These are phyloP conservation scores for Ormosia emarginata DNA, from an alignment of 306 rosid genomes.

Conservation along the genomic window DNA sequence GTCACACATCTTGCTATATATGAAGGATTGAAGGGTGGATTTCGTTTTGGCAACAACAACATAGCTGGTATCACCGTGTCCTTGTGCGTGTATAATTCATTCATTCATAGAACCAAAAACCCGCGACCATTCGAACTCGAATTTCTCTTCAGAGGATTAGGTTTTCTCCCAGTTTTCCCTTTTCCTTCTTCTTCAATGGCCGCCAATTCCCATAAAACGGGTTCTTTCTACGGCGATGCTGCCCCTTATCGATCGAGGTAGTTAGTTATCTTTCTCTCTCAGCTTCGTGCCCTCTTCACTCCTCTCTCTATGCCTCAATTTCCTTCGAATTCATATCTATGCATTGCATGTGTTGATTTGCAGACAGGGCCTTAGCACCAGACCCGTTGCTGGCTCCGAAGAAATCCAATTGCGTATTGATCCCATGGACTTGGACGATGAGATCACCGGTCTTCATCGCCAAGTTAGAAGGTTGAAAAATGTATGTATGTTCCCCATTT, in stretches of 20 bases:
- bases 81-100: too few relatives aligned
- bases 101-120: neutral
- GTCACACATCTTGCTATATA: too few relatives aligned
- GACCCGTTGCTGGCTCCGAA: conserved; percentile 56
- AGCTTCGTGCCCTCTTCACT: too few relatives aligned
- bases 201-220: conserved; percentile 41
- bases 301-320: neutral
- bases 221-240: conserved; percentile 48
- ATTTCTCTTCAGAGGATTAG: neutral
- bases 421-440: conserved; percentile 87
- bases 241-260: conserved; percentile 76
- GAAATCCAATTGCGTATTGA: conserved; percentile 91
- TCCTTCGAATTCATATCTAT: neutral
- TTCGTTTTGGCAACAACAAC: too few relatives aligned
- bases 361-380: conserved; percentile 81
- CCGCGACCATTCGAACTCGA: neutral
- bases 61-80: too few relatives aligned
- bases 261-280: neutral
- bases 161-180: neutral
- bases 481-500: conserved; percentile 31
- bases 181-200: conserved; percentile 45
- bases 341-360: conserved; percentile 1
- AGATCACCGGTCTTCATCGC: conserved; percentile 70
- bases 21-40: too few relatives aligned
- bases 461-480: conserved; percentile 78